These are phyloP conservation scores for rapeseed (Brassica napus) DNA, from an alignment of 345 rosid species.

Conservation along the genomic window Da-Ae NC_063445.1:4302001-4302500, in stretches of 20 bases:
- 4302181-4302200: background rate
- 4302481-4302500: conserved; percentile 25
- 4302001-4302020: background rate
- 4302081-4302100: background rate
- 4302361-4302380: background rate
- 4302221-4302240: no score
- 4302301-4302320: background rate
- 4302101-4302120: background rate
- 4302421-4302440: conserved; percentile 1
- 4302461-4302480: conserved; percentile 30
- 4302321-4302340: background rate
- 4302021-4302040: background rate
- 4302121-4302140: background rate
- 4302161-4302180: background rate
- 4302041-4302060: background rate
- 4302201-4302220: background rate
- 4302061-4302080: background rate
- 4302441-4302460: conserved; percentile 35
- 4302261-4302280: background rate
- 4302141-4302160: background rate
- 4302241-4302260: no score
- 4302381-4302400: background rate
- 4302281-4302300: background rate
- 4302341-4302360: background rate
- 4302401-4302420: background rate